These are phyloP conservation scores for Cercospora zeae-maydis DNA, from an alignment of 2,329 filamentous ascomycete genomes.

Conservation along the genomic window DNA sequence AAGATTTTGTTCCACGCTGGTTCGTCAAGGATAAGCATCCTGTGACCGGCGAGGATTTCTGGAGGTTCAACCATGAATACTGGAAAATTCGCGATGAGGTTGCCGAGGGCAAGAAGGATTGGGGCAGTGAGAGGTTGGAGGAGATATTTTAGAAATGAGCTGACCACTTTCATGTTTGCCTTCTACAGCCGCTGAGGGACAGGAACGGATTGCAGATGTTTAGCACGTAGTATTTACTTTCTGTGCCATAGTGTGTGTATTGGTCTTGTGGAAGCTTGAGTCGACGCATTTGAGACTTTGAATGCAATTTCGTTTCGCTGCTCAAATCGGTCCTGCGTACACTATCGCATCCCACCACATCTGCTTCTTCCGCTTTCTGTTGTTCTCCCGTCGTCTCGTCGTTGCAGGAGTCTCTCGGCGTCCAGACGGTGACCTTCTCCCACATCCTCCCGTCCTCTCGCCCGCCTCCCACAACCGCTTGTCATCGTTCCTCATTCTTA, in stretches of 20 bases:
- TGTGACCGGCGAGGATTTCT: constrained; percentile 82
- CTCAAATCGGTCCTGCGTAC: neutral
- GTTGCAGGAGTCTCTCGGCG: neutral
- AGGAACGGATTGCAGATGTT: neutral
- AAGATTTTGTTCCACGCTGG: constrained; percentile 82
- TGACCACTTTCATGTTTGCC: neutral
- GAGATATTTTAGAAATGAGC: constrained; percentile 62
- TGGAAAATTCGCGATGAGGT: constrained; percentile 72
- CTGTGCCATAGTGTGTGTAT: neutral
- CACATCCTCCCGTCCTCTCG: no score
- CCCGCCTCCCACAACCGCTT: no score
- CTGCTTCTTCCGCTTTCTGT: neutral
- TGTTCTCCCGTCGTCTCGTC: neutral
- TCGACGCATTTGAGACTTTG: neutral
- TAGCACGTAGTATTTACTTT: neutral
- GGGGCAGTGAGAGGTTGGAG: constrained; percentile 64
- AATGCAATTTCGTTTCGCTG: neutral
- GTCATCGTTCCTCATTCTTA: neutral
- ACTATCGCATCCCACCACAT: neutral
- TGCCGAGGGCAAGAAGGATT: constrained; percentile 57
- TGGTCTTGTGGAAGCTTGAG: neutral
- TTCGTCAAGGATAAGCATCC: constrained; percentile 71
- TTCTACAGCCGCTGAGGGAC: neutral
- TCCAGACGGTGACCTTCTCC: neutral
- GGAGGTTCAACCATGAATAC: constrained; percentile 85